Evolutionary conservation across 2,329 filamentous ascomycete genomes (phyloP), one percentile per base, ranked within the genome.

Genomic region (Arthrobotrys megalospora): DNA sequence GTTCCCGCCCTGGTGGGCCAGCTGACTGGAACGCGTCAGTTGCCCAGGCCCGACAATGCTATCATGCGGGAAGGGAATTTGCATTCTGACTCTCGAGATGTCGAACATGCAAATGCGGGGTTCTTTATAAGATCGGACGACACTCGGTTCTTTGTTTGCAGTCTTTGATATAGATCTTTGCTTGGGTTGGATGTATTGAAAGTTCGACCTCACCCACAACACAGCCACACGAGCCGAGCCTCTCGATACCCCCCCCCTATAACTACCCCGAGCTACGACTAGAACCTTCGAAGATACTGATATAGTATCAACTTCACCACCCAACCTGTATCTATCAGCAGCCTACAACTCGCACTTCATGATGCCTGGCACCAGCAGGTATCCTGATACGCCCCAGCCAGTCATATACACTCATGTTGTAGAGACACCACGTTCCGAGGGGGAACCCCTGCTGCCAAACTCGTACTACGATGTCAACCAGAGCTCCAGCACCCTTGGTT

Each of bases 401-500:
- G 75, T 78, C 36, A 28, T 55, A 14, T 78, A 78, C 67, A 78
- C 75, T 19, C 75, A 78, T 53, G 75, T 78, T 12, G 75, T 78
- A 47, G 75, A 78, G 41, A 78, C 75, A 14, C 75, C 73, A 14
- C 60, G 32, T 3, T 55, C 60, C 8, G 69, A 72, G 52, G 19
- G 64, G 24, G 67, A 78, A 14, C 62, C 75, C 14, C 62, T 78
- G 6, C 21, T 78, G 34, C 62, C 60, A 24, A 50, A 53, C 38
- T 60, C 66, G 14, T 78, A 78, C 67, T 78, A 72, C 67, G 75
- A 78, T 53, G 75, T 68, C 62, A 78, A 78, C 75, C 75, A 78
- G 36, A 78, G 75, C 14, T 78, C 75, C 34, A 78, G 75, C 67
- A 78, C 75, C 19, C 67, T 78, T 5, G 64, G 55, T 58, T 78